These are phyloP conservation scores for Sporothrix dimorphospora DNA, from an alignment of 2,329 filamentous ascomycete species.

Conservation along the genomic window DNA sequence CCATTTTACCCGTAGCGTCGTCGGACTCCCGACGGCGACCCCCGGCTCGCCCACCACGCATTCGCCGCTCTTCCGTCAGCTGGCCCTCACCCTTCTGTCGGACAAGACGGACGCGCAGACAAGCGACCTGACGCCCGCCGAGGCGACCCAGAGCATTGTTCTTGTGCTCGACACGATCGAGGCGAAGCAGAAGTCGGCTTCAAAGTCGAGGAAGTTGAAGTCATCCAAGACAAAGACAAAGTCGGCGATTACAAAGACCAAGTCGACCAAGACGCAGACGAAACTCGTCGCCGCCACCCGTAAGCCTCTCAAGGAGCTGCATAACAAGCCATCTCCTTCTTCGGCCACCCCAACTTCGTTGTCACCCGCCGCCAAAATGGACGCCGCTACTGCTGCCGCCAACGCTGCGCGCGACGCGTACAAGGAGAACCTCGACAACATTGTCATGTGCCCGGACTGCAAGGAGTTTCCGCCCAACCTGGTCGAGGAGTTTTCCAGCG, in stretches of 20 bases:
- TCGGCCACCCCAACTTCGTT: background rate
- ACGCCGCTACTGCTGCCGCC: constrained; percentile 30
- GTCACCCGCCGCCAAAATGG: constrained; percentile 22
- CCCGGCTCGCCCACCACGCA: constrained; percentile 67
- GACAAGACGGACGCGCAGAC: constrained; percentile 35
- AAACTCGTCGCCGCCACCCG: constrained; percentile 24
- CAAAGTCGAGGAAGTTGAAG: background rate
- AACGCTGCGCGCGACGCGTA: constrained; percentile 49
- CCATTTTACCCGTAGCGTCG: constrained; percentile 27
- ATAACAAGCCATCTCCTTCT: constrained; percentile 29
- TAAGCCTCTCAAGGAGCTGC: constrained; percentile 33
- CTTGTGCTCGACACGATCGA: constrained; percentile 27
- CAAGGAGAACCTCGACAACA: constrained; percentile 81
- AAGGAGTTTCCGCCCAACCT: constrained; percentile 89
- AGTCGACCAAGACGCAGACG: constrained; percentile 32
- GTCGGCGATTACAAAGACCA: background rate
- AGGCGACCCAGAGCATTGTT: background rate
- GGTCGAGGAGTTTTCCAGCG: constrained; percentile 87
- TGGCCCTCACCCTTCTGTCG: constrained; percentile 51
- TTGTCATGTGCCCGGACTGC: constrained; percentile 87
- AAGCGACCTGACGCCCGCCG: constrained; percentile 12
- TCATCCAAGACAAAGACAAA: background rate
- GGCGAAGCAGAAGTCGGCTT: constrained; percentile 32
- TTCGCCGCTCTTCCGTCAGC: constrained; percentile 70
- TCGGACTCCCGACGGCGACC: constrained; percentile 30